Conservation (phyloP, 371 early-diverging fungal genomes). For the Rozella allomycis region DNA sequence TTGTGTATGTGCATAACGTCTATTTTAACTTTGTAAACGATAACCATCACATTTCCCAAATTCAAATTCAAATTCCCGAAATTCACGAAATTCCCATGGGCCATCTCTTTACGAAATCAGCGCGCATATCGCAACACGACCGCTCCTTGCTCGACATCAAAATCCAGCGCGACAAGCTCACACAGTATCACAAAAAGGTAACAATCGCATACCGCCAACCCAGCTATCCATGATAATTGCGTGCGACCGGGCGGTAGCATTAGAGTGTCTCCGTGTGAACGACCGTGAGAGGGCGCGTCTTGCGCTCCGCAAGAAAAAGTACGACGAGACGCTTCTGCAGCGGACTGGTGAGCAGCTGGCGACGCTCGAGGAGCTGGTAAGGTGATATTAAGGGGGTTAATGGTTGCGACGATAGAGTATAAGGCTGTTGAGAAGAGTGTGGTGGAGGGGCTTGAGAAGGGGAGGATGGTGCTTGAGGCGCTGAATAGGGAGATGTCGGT, state of each 20-base stretch:
- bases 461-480: constrained; percentile 62
- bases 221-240: neutral
- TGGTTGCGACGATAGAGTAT: constrained; percentile 48
- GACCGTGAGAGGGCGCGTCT: constrained; percentile 63
- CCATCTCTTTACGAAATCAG: too few relatives aligned
- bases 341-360: constrained; percentile 64
- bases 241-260: constrained; percentile 5
- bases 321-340: constrained; percentile 61
- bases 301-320: constrained; percentile 80
- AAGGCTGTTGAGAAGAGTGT: constrained; percentile 72
- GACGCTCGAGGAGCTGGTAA: constrained; percentile 66
- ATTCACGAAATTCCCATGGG: too few relatives aligned
- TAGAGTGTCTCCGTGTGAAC: constrained; percentile 31
- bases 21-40: too few relatives aligned
- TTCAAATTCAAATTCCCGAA: too few relatives aligned
- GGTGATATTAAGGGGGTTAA: neutral
- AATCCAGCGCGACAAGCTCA: constrained; percentile 73
- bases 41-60: too few relatives aligned
- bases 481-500: constrained; percentile 72
- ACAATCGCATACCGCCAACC: too few relatives aligned
- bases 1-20: too few relatives aligned
- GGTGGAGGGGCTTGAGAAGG: constrained; percentile 51
- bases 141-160: constrained; percentile 81
- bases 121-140: too few relatives aligned
- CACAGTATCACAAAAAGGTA: constrained; percentile 69